These are phyloP conservation scores for Knoxdaviesia proteae DNA, from an alignment of 2,329 filamentous ascomycete species.

Conservation along the genomic window DNA sequence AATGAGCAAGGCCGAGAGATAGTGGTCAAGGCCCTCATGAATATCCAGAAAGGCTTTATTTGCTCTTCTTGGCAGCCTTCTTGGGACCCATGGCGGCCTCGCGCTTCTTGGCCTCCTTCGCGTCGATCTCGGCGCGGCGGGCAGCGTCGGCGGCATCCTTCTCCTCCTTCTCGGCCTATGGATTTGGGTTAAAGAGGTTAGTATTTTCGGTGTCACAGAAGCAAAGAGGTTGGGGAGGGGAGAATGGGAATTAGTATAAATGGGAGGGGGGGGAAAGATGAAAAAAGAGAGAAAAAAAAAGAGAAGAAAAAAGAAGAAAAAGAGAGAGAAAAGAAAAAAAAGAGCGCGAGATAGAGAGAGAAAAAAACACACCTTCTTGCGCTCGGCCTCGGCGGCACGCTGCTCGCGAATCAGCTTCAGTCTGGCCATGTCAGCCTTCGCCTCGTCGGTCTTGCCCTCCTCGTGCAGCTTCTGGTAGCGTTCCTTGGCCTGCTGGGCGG, in stretches of 20 bases:
- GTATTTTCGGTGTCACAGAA: too few species aligned
- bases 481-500: slow-evolving; percentile 77
- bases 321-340: neutral
- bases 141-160: slow-evolving; percentile 27
- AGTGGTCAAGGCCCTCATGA: neutral
- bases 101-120: slow-evolving; percentile 33
- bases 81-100: slow-evolving; percentile 28
- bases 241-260: neutral
- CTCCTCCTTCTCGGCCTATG: slow-evolving; percentile 37
- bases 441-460: slow-evolving; percentile 91
- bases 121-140: slow-evolving; percentile 29
- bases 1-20: neutral
- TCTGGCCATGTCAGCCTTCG: slow-evolving; percentile 70
- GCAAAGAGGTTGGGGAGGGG: too few species aligned
- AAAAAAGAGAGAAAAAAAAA: slow-evolving; percentile 10
- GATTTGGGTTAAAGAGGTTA: slow-evolving; percentile 7
- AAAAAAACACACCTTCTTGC: slow-evolving; percentile 48
- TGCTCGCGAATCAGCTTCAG: slow-evolving; percentile 67
- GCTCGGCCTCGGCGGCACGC: slow-evolving; percentile 61
- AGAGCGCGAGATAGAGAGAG: slow-evolving; percentile 3
- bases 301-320: neutral
- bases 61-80: slow-evolving; percentile 20
- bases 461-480: slow-evolving; percentile 80
- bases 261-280: neutral
- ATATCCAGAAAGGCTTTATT: neutral